A percentile compares a stretch with the other conserved stretches of the same genome.
These are phyloP conservation scores for Podochytrium sp. DNA, from an alignment of 192 early-diverging fungal genomes.

Conservation along the genomic window DNA sequence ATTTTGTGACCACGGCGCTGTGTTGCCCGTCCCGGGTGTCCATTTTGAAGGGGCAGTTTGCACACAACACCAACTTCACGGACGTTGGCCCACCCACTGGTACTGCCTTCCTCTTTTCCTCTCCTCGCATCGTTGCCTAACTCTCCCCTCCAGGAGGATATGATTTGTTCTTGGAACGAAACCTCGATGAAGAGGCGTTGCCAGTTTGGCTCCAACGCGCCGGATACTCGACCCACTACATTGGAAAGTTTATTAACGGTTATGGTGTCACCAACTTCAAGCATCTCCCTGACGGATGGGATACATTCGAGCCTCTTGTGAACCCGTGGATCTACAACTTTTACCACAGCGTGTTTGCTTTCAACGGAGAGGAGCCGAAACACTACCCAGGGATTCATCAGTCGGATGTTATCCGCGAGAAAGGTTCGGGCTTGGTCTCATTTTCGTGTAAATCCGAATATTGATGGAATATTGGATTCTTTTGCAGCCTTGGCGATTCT, in stretches of 20 bases:
- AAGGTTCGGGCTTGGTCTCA: not conserved
- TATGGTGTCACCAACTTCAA: conserved; percentile 41
- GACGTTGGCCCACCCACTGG: not conserved
- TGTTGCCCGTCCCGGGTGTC: conserved; percentile 69
- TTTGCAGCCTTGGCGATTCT: not conserved
- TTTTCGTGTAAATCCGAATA: not conserved
- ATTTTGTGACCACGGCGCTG: conserved; percentile 65
- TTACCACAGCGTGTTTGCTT: conserved; percentile 59
- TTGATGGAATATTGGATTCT: too few relatives aligned
- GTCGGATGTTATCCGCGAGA: conserved; percentile 44
- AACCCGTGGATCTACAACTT: conserved; percentile 63
- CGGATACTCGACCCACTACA: conserved; percentile 68
- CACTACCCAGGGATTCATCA: conserved; percentile 56
- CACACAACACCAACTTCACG: conserved; percentile 63
- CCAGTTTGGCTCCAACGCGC: conserved; percentile 57
- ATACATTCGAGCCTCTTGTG: conserved; percentile 46
- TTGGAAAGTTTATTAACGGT: conserved; percentile 72
- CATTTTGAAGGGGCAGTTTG: conserved; percentile 62
- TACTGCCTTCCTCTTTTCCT: not conserved
- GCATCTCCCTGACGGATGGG: conserved; percentile 41
- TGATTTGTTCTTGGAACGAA: conserved; percentile 39
- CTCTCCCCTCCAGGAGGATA: conserved; percentile 24
- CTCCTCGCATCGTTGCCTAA: not conserved
- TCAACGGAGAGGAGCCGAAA: conserved; percentile 45
- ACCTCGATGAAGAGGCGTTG: conserved; percentile 50